Percentiles rank a stretch among this genome's conserved stretches.
These are phyloP conservation scores for Curvularia spicifera DNA, from an alignment of 2,329 filamentous ascomycete species.

Conservation along the genomic window DNA sequence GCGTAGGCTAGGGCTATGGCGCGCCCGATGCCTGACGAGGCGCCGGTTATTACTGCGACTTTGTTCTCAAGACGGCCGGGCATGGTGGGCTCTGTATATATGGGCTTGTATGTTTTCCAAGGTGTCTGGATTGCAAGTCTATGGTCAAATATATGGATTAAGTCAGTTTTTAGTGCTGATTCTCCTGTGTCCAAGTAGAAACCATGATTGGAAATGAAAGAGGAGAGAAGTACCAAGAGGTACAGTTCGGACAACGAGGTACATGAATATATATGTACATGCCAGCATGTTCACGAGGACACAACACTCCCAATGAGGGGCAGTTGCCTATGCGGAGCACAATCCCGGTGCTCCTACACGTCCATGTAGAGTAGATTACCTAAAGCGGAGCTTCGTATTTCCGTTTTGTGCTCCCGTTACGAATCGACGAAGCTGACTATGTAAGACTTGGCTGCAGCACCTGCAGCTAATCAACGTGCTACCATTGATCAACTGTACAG, in stretches of 20 bases:
- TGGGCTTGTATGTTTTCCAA: too few species aligned
- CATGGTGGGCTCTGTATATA: constrained; percentile 13
- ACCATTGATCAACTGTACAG: not conserved
- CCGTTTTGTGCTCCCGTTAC: not conserved
- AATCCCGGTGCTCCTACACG: not conserved
- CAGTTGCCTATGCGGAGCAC: not conserved
- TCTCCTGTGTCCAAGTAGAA: too few species aligned
- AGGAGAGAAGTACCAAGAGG: not conserved
- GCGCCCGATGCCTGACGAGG: constrained; percentile 45
- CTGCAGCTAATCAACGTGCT: not conserved
- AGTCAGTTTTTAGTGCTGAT: too few species aligned
- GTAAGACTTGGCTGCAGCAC: not conserved
- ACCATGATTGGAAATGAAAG: not conserved
- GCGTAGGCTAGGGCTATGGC: constrained; percentile 43
- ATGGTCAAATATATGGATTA: not conserved
- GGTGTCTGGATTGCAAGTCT: not conserved
- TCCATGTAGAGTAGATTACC: not conserved
- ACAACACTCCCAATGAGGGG: not conserved
- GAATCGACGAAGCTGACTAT: not conserved
- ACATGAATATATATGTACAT: not conserved
- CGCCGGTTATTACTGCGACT: constrained; percentile 45
- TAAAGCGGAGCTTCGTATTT: not conserved
- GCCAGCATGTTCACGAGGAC: not conserved
- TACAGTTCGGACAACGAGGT: not conserved
- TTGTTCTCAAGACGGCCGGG: constrained; percentile 36